Conservation (phyloP, 2,329 filamentous ascomycete species). For the Stagonosporopsis rhizophila region DNA sequence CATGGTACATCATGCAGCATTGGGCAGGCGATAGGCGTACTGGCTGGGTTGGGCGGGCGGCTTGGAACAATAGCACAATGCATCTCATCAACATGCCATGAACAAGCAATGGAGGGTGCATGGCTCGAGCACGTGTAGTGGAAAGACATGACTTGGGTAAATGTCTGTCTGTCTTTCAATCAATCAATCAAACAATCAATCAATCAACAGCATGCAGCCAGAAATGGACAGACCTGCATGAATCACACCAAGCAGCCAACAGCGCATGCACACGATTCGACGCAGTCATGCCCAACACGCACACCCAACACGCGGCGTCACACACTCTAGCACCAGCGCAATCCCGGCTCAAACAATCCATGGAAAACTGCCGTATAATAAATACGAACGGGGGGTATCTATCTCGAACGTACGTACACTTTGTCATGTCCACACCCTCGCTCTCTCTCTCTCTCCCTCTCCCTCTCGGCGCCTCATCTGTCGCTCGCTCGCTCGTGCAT, state of each 20-base stretch:
- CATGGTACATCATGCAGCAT: slow-evolving; percentile 21
- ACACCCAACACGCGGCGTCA: not conserved
- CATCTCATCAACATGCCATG: not conserved
- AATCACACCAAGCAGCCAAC: slow-evolving; percentile 1
- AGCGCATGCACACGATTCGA: slow-evolving; percentile 2
- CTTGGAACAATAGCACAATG: slow-evolving; percentile 16
- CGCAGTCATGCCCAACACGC: not conserved
- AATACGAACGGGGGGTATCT: slow-evolving; percentile 25
- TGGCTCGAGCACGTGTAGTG: not conserved
- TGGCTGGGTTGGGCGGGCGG: slow-evolving; percentile 24
- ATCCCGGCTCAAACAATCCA: too few species aligned
- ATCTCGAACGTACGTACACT: slow-evolving; percentile 10
- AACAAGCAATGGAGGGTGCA: not conserved
- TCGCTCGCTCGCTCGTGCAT: not conserved
- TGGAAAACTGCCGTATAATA: not conserved
- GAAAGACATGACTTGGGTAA: not conserved
- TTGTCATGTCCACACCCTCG: too few species aligned
- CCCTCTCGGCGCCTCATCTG: too few species aligned
- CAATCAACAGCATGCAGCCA: not conserved
- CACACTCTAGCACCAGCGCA: not conserved
- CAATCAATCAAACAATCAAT: too few species aligned
- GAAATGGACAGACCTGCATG: not conserved
- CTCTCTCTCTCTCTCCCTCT: too few species aligned
- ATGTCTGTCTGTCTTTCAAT: too few species aligned
- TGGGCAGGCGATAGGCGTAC: too few species aligned